Percentiles rank a stretch among this genome's conserved stretches.
Evolutionary conservation across 75 land plant genomes (phyloP).

Genomic region (Cunninghamia lanceolata): DNA sequence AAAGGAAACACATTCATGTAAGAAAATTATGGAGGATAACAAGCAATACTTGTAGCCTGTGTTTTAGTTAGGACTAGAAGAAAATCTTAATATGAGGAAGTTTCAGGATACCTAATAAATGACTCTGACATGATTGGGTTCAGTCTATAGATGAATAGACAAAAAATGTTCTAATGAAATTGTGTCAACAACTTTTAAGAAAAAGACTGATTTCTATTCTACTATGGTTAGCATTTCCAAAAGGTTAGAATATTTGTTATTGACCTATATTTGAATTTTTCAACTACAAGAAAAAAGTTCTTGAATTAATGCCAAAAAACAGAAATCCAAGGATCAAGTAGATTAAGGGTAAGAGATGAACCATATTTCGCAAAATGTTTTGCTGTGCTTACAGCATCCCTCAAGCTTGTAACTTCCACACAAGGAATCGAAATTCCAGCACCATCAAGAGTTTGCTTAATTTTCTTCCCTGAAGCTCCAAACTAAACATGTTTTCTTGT

Average conservation of each 20-base stretch:
- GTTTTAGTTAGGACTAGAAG: neutral
- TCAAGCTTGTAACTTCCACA: slow-evolving; percentile 21
- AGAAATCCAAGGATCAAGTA: neutral
- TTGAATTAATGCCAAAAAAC: neutral
- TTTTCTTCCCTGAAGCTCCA: slow-evolving; percentile 53
- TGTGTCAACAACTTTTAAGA: neutral
- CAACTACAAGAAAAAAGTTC: neutral
- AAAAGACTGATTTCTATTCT: neutral
- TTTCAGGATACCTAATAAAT: neutral
- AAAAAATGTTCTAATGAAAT: neutral
- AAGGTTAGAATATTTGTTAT: neutral
- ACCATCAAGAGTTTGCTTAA: slow-evolving; percentile 36
- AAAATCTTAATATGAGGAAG: neutral
- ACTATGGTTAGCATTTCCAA: neutral
- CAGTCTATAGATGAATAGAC: neutral
- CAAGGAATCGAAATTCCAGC: slow-evolving; percentile 56
- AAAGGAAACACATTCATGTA: neutral
- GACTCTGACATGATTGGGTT: neutral
- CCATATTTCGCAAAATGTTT: slow-evolving; percentile 45
- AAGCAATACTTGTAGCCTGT: neutral
- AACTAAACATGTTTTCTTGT: slow-evolving; percentile 28
- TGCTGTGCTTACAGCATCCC: slow-evolving; percentile 51
- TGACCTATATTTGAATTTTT: neutral
- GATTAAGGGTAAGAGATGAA: slow-evolving; percentile 9
- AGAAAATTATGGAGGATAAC: neutral